phyloP scores from a whole-genome alignment of 192 early-diverging fungal species.

The Coemansia sp. region DNA sequence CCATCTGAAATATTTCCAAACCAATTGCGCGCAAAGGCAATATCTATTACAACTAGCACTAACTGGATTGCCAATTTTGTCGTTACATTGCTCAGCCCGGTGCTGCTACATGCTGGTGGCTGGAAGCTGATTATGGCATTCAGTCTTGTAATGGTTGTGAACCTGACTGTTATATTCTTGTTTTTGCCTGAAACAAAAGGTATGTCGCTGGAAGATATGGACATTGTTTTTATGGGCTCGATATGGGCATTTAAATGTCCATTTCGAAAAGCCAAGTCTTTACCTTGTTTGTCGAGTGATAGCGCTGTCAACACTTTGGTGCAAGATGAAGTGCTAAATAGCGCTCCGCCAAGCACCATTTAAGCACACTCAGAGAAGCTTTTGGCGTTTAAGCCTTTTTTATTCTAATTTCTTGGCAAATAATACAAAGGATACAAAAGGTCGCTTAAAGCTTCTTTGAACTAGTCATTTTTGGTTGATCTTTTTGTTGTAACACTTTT shows the following conservation, averaged over 20 bases:
- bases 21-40: conserved; percentile 62
- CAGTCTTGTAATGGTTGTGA: conserved; percentile 58
- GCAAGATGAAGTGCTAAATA: not conserved
- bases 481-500: not conserved
- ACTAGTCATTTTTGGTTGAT: not conserved
- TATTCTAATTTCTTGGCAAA: conserved; percentile 28
- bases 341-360: not conserved
- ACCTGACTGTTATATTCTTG: conserved; percentile 62
- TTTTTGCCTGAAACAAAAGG: conserved; percentile 81
- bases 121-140: conserved; percentile 67
- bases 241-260: conserved; percentile 27
- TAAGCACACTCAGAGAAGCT: not conserved
- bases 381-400: too few relatives aligned
- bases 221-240: conserved; percentile 59
- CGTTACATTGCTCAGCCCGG: conserved; percentile 58
- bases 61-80: conserved; percentile 68
- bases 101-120: conserved; percentile 58
- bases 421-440: not conserved
- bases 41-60: conserved; percentile 61
- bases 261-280: not conserved
- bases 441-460: not conserved
- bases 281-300: not conserved
- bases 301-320: not conserved
- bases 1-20: conserved; percentile 76
- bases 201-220: conserved; percentile 80